Evolutionary conservation across 306 rosid species (phyloP).

Genomic region (Casuarina equisetifolia): DNA sequence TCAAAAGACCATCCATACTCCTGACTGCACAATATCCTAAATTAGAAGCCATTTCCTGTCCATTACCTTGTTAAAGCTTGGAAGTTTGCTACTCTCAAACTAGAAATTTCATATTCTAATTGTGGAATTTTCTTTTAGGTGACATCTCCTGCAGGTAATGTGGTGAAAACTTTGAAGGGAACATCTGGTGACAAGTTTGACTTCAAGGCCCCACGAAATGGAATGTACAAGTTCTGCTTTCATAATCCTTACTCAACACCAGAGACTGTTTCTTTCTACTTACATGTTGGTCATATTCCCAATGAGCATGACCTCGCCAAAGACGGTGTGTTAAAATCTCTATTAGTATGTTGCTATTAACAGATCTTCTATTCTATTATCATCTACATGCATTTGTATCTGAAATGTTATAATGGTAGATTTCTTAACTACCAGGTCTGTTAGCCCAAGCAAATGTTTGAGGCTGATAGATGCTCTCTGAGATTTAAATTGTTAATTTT

Average conservation of each 20-base stretch:
- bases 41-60: conserved; percentile 6
- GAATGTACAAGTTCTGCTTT: conserved; percentile 96
- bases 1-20: neutral
- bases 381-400: conserved; percentile 3
- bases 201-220: conserved; percentile 81
- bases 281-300: conserved; percentile 97
- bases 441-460: neutral
- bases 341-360: conserved; percentile 15
- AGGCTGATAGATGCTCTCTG: conserved; percentile 1
- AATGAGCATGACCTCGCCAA: conserved; percentile 89
- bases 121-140: conserved; percentile 51
- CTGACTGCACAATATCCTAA: neutral
- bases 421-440: neutral
- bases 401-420: neutral
- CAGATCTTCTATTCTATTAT: neutral
- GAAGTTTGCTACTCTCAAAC: conserved; percentile 4
- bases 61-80: neutral
- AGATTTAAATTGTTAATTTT: neutral
- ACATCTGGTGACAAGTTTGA: conserved; percentile 90
- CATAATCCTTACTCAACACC: conserved; percentile 95
- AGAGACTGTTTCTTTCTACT: conserved; percentile 96
- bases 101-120: conserved; percentile 27
- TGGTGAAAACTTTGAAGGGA: conserved; percentile 69
- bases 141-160: conserved; percentile 76
- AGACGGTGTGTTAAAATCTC: conserved; percentile 61